phyloP scores from a whole-genome alignment of 148 eudicot species.

The Fagopyrum esculentum region DNA sequence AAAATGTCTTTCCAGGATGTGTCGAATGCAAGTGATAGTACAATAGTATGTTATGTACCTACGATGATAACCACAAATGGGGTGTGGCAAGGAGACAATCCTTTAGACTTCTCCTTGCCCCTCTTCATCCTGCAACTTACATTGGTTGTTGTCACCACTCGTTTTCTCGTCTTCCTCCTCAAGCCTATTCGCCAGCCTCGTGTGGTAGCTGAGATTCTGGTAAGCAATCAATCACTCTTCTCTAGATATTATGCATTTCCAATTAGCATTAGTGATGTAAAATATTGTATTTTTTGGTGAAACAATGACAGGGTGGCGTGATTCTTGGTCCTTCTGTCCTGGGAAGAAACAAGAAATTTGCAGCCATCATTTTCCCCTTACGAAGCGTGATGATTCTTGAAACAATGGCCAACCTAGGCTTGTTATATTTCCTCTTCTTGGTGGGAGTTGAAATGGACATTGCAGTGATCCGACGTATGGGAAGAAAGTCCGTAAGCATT shows the following conservation, averaged over 20 bases:
- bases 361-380: slow-evolving; percentile 40
- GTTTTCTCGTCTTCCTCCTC: slow-evolving; percentile 43
- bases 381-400: slow-evolving; percentile 64
- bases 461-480: slow-evolving; percentile 34
- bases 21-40: slow-evolving; percentile 6
- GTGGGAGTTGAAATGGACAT: slow-evolving; percentile 70
- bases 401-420: slow-evolving; percentile 71
- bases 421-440: slow-evolving; percentile 59
- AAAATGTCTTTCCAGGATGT: slow-evolving; percentile 8
- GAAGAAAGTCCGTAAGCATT: slow-evolving; percentile 45
- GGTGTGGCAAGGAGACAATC: slow-evolving; percentile 72
- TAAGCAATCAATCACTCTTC: slow-evolving; percentile 20
- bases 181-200: slow-evolving; percentile 82
- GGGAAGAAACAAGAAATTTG: slow-evolving; percentile 32
- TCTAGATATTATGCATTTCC: neutral
- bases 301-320: slow-evolving; percentile 46
- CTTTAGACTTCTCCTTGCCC: slow-evolving; percentile 62
- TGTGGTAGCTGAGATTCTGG: slow-evolving; percentile 72
- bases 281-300: neutral
- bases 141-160: slow-evolving; percentile 48
- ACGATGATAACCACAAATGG: slow-evolving; percentile 75
- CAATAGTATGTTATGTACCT: slow-evolving; percentile 53
- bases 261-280: neutral
- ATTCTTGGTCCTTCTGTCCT: slow-evolving; percentile 61
- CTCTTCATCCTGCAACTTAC: slow-evolving; percentile 62